Base-by-base conservation (phyloP, 192 early-diverging fungal species). In the Podochytrium sp. region DNA sequence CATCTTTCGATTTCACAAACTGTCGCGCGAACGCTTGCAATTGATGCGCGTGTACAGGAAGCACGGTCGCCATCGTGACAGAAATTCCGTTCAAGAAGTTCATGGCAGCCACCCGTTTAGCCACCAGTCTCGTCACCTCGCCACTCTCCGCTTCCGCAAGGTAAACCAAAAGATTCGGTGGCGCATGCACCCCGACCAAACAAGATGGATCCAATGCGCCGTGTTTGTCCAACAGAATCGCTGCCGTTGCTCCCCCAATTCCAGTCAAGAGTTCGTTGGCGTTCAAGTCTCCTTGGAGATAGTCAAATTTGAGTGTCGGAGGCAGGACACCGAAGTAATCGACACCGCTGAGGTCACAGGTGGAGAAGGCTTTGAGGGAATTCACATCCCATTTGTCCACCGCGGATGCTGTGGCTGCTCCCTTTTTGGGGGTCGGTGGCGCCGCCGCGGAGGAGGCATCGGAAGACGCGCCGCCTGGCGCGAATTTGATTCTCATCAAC, bases 1-100 rank as follows among this genome's bases (percentile, higher is more conserved):
- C 38, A 47, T 65, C 63, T 47, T 65, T 65, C 14, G 39, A 16
- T 20, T 65, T 65, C 6, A 65, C 25, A 65, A 65, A 38, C 6
- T 32, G 4, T 14, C 30, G 37, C 7, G 29, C 63, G 47, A 65
- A 65, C 14, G 69, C 39, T 12, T 71, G 57, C 1, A 12, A 0
- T 60, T 71, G 69, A 3, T 16, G 5, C 5, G 20, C 10, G 18
- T 18, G 3, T 30, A 23, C 16, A 2, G 69, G 55, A 10, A 5
- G 38, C 12, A 12, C 30, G 35, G 25, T 30, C 3, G 27, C 30
- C 14, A 59, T 43, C n/a, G 69, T 42, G 29, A 71, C 4, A 16
- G 55, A 20, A 30, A 58, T 37, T 32, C 69, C 56, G 32, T 57
- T 71, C 34, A 71, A 29, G 53, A 30, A 71, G 29, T 20, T 29